A percentile compares a stretch with the other conserved stretches of the same genome.
These are phyloP conservation scores for Pseudopyrenochaeta lycopersici DNA, from an alignment of 2,329 filamentous ascomycete genomes.

Conservation along the genomic window DNA sequence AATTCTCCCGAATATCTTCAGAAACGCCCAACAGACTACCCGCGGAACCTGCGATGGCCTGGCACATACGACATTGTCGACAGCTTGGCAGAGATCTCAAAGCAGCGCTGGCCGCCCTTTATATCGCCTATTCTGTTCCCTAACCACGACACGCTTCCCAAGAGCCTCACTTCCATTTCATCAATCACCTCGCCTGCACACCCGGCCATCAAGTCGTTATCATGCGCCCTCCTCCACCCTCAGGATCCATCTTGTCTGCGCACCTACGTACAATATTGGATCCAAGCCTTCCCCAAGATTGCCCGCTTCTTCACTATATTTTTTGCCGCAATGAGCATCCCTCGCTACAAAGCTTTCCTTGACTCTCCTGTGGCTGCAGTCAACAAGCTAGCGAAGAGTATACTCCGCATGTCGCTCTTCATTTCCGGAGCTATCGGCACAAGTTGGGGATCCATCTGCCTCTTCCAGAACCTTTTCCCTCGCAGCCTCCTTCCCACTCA, in stretches of 20 bases:
- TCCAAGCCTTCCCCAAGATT: slow-evolving; percentile 80
- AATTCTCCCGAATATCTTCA: slow-evolving; percentile 84
- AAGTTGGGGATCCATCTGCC: slow-evolving; percentile 87
- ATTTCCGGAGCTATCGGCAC: slow-evolving; percentile 85
- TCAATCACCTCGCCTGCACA: slow-evolving; percentile 86
- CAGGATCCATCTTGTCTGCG: slow-evolving; percentile 86
- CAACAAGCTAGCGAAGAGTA: slow-evolving; percentile 71
- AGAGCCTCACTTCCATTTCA: slow-evolving; percentile 72
- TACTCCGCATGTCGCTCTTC: slow-evolving; percentile 80
- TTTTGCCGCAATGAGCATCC: slow-evolving; percentile 75
- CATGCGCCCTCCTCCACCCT: slow-evolving; percentile 90
- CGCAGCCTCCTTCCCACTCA: slow-evolving; percentile 78
- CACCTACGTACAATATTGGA: slow-evolving; percentile 87
- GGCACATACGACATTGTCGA: slow-evolving; percentile 78
- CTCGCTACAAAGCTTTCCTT: slow-evolving; percentile 73
- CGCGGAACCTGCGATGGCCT: slow-evolving; percentile 76
- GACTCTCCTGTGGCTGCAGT: slow-evolving; percentile 73
- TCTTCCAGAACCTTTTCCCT: slow-evolving; percentile 84
- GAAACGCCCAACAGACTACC: slow-evolving; percentile 72
- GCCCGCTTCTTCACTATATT: slow-evolving; percentile 80
- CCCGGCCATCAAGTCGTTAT: slow-evolving; percentile 83
- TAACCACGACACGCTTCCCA: slow-evolving; percentile 68
- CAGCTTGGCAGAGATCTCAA: slow-evolving; percentile 81
- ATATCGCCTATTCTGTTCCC: slow-evolving; percentile 89
- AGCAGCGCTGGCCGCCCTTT: slow-evolving; percentile 86